Percentiles rank a stretch among this genome's conserved stretches.
These are phyloP conservation scores for Colletotrichum shisoi DNA, from an alignment of 2,329 filamentous ascomycete species.

Conservation along the genomic window DNA sequence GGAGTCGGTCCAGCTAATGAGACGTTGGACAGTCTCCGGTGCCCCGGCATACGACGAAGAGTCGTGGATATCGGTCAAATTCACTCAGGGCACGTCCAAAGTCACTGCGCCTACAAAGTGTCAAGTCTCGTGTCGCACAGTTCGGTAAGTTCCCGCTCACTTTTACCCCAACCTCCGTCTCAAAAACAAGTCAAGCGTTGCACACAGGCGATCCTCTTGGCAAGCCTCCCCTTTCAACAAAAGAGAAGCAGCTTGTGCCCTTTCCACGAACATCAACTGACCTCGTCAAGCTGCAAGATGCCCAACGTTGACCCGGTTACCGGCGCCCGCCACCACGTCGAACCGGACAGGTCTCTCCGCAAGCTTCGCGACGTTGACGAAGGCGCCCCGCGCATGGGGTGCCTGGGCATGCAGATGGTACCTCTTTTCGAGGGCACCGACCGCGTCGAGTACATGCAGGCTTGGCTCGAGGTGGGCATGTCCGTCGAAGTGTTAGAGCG, in stretches of 20 bases:
- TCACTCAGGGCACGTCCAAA: conserved; percentile 59
- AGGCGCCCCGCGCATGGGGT: conserved; percentile 64
- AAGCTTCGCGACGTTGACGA: conserved; percentile 67
- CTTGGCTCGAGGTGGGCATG: conserved; percentile 65
- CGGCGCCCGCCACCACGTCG: conserved; percentile 61
- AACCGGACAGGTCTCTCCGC: conserved; percentile 67
- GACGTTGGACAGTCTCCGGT: conserved; percentile 61
- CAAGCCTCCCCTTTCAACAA: too few species aligned
- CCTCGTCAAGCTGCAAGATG: conserved; percentile 64
- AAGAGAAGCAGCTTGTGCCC: background rate
- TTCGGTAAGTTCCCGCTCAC: conserved; percentile 55
- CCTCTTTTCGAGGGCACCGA: conserved; percentile 57
- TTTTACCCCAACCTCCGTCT: background rate
- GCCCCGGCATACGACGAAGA: conserved; percentile 73
- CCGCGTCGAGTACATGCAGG: conserved; percentile 46
- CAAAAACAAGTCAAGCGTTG: background rate
- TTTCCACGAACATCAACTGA: background rate
- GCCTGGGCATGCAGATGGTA: conserved; percentile 72
- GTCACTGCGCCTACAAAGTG: conserved; percentile 56
- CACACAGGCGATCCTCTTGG: too few species aligned
- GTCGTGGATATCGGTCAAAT: conserved; percentile 68
- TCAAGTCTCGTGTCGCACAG: conserved; percentile 70
- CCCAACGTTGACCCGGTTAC: conserved; percentile 73
- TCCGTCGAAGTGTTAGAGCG: conserved; percentile 58
- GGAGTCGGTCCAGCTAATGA: background rate